Evolutionary conservation across 225 moss, liverwort and hornwort species (phyloP), one percentile per base, ranked within the genome.

Genomic region (Polytrichum formosum): DNA sequence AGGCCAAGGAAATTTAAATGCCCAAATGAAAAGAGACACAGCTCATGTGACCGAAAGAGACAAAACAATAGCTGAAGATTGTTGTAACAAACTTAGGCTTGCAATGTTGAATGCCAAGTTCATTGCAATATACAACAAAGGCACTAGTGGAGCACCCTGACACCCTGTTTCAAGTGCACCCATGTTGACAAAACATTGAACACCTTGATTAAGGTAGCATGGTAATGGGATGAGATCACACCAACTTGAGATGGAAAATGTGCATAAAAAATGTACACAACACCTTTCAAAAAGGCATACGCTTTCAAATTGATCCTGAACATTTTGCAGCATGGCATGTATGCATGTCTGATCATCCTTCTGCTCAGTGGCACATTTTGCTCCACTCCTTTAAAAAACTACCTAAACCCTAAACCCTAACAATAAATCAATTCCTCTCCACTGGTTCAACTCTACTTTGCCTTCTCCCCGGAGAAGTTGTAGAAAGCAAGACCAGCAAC

Each of bases 1-100:
- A 0, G 84, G 83, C 55, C 87, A 83, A 18, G 69, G 80, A 64
- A 89, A 78, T 67, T 87, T 87, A 70, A 89, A 91, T 0, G 70
- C 76, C 64, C 66, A 89, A 54, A 91, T 83, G 18, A 81, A 80
- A 26, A 89, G 73, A 18, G 80, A 80, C 28, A 91, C 83, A 71
- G 91, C 56, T 30, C 73, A 31, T 18, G 80, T 87, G 46, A 60
- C 63, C 59, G 73, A 80, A 5, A 89, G 64, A 23, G 76, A 89
- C 19, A 87, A 81, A 19, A 89, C 70, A 61, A 87, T 68, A 19
- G 76, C 81, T 29, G 83, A 91, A 0, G 87, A 89, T 70, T 79
- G 75, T 63, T 89, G 89, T 74, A 91, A 65, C 70, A 89, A 54
- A 5, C 73, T 73, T 3, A 91, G 81, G 27, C 67, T 74, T 16